Evolutionary conservation across 768 basidiomycete genomes (phyloP).

Genomic region (Phylloporus scabripes): DNA sequence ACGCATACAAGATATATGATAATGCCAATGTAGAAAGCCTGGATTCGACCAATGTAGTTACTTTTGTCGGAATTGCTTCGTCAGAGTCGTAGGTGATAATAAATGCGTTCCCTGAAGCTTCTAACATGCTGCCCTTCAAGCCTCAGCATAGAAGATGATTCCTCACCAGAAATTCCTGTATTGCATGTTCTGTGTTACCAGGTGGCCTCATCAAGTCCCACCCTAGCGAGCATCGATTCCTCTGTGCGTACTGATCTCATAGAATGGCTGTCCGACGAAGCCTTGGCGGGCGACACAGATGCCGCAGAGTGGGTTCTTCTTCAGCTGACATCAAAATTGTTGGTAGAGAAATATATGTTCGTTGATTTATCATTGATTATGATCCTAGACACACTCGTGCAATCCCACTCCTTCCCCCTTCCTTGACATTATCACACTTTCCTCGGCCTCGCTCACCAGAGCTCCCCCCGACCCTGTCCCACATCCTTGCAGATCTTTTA

Average conservation of each 20-base stretch:
- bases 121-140: constrained; percentile 28
- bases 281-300: constrained; percentile 58
- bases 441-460: constrained; percentile 37
- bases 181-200: constrained; percentile 59
- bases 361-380: constrained; percentile 1
- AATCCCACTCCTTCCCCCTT: constrained; percentile 61
- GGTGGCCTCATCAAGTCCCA: not conserved
- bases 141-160: constrained; percentile 34
- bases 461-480: constrained; percentile 43
- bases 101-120: not conserved
- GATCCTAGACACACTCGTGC: constrained; percentile 55
- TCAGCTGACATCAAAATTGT: constrained; percentile 58
- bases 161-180: constrained; percentile 46
- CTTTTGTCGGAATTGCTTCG: constrained; percentile 70
- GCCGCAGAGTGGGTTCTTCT: constrained; percentile 77
- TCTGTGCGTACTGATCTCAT: constrained; percentile 51
- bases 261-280: constrained; percentile 67
- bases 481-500: constrained; percentile 53
- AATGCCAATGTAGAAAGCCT: constrained; percentile 37
- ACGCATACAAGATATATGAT: constrained; percentile 52
- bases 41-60: constrained; percentile 57
- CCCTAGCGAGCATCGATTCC: constrained; percentile 7
- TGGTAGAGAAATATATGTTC: constrained; percentile 23
- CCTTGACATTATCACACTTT: constrained; percentile 59
- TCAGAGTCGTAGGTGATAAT: constrained; percentile 54